Conservation (phyloP, 306 rosid genomes). For the Alnus glutinosa region DNA sequence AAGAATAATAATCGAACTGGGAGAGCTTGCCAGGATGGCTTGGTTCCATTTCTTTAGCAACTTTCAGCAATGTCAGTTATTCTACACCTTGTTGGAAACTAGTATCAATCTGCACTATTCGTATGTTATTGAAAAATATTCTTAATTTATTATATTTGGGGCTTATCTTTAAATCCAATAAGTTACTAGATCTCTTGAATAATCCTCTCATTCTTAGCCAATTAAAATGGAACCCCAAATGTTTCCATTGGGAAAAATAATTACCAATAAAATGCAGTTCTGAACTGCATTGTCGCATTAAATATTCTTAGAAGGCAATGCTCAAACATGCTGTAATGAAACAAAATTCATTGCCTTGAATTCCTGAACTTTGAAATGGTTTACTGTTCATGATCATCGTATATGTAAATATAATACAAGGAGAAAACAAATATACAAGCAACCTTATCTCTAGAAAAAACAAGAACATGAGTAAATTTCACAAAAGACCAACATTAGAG, state of each 20-base stretch:
- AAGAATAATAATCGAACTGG: no score
- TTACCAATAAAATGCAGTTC: not conserved
- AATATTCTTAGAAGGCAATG: not conserved
- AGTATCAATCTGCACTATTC: not conserved
- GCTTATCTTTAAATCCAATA: not conserved
- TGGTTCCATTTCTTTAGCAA: not conserved
- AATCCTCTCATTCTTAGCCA: constrained; percentile 2
- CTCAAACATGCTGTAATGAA: not conserved
- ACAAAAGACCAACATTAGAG: constrained; percentile 3
- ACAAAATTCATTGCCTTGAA: not conserved
- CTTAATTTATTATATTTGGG: not conserved
- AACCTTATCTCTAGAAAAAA: not conserved
- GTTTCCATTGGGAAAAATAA: not conserved
- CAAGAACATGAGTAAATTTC: not conserved
- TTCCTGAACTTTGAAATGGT: not conserved
- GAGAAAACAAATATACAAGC: not conserved
- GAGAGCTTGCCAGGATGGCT: no score
- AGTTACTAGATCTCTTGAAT: not conserved
- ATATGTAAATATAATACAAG: not conserved
- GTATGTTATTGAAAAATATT: not conserved
- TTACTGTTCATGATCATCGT: not conserved
- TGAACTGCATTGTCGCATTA: not conserved
- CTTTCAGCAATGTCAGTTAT: not conserved
- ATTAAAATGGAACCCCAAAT: not conserved
- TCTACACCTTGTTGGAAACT: not conserved